Percentiles rank a stretch among this genome's conserved stretches.
phyloP scores from a whole-genome alignment of 352 stramenopile species.

The Hyaloperonospora brassicae region DNA sequence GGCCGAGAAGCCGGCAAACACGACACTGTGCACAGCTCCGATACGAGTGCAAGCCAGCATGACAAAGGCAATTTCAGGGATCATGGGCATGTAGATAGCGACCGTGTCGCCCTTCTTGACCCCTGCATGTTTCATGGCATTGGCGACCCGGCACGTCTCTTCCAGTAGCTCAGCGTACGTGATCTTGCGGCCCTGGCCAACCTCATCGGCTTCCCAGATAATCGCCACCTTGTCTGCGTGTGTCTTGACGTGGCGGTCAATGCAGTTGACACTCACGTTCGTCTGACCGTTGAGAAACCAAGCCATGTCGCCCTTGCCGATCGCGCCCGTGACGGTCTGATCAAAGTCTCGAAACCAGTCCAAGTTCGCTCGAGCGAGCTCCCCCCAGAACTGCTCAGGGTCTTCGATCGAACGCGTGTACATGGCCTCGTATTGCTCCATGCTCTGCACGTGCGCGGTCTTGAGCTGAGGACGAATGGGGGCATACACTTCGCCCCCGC shows the following conservation, averaged over 20 bases:
- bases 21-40: constrained; percentile 93
- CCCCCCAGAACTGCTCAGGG: constrained; percentile 87
- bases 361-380: constrained; percentile 83
- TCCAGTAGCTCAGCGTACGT: constrained; percentile 44
- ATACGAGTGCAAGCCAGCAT: constrained; percentile 98
- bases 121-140: constrained; percentile 89
- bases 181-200: constrained; percentile 66
- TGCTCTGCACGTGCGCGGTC: constrained; percentile 61
- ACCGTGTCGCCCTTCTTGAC: constrained; percentile 91
- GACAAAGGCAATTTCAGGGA: constrained; percentile 94
- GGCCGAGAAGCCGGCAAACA: constrained; percentile 95
- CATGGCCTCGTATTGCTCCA: constrained; percentile 73
- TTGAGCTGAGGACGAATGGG: constrained; percentile 30
- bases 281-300: constrained; percentile 93
- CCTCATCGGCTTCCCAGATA: constrained; percentile 96
- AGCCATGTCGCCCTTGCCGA: constrained; percentile 88
- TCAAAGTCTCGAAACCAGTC: constrained; percentile 93
- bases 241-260: constrained; percentile 90
- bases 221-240: constrained; percentile 88
- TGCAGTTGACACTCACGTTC: constrained; percentile 91
- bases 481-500: constrained; percentile 16
- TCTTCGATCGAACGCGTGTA: constrained; percentile 87
- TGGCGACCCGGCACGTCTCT: constrained; percentile 88
- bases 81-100: constrained; percentile 99
- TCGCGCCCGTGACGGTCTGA: constrained; percentile 70